Conservation (phyloP, 768 basidiomycete species). For the Holtermannia corniformis region DNA sequence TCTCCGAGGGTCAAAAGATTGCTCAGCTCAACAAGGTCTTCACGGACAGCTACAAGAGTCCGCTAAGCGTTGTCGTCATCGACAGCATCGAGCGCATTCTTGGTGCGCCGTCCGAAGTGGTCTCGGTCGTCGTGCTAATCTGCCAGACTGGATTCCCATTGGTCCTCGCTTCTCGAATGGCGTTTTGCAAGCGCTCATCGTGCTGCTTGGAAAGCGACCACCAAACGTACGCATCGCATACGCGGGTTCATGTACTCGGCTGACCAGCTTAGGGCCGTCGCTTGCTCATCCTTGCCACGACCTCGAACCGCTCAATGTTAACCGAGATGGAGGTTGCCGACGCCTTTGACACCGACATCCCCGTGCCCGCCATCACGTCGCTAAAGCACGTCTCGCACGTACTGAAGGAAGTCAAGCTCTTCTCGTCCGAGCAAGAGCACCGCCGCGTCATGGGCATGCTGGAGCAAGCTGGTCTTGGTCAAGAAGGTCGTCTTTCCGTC, state of each 20-base stretch:
- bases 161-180: slow-evolving; percentile 94
- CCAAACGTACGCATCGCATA: slow-evolving; percentile 59
- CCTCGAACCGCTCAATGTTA: slow-evolving; percentile 75
- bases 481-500: slow-evolving; percentile 56
- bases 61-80: slow-evolving; percentile 87
- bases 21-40: slow-evolving; percentile 85
- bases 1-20: slow-evolving; percentile 84
- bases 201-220: slow-evolving; percentile 76
- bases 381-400: slow-evolving; percentile 65
- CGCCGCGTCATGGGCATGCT: slow-evolving; percentile 57
- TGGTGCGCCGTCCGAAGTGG: slow-evolving; percentile 48
- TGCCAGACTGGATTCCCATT: slow-evolving; percentile 86
- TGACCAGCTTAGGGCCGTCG: slow-evolving; percentile 67
- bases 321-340: slow-evolving; percentile 82
- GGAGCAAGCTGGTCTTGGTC: slow-evolving; percentile 61
- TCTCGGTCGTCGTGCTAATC: background rate
- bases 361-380: slow-evolving; percentile 68
- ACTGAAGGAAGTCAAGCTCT: slow-evolving; percentile 68
- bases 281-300: slow-evolving; percentile 81
- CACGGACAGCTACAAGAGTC: slow-evolving; percentile 92
- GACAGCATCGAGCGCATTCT: slow-evolving; percentile 89
- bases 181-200: slow-evolving; percentile 80
- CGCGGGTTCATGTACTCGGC: background rate
- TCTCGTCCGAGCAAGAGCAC: slow-evolving; percentile 49
- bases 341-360: slow-evolving; percentile 76